These are phyloP conservation scores for Debaryomyces robertsiae DNA, from an alignment of 1,139 yeast genomes.

Conservation along the genomic window DNA sequence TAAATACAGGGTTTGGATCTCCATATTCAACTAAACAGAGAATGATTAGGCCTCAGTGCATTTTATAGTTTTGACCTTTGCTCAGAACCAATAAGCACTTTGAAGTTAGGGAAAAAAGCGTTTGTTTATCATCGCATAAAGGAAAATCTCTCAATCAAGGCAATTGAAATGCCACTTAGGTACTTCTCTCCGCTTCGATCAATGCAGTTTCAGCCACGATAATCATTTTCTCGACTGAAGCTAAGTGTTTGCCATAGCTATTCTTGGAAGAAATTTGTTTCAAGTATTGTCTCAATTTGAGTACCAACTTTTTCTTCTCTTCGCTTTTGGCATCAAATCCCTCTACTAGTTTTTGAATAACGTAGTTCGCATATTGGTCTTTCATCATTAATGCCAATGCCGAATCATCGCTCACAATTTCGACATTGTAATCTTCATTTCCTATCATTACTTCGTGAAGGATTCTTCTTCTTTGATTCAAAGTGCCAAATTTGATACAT, in stretches of 20 bases:
- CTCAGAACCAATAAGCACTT: too few relatives aligned
- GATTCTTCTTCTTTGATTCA: conserved; percentile 61
- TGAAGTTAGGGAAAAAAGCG: too few relatives aligned
- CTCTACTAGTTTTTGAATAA: conserved; percentile 90
- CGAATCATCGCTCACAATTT: conserved; percentile 53
- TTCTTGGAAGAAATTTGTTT: conserved; percentile 57
- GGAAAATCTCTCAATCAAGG: too few relatives aligned
- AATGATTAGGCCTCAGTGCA: too few relatives aligned
- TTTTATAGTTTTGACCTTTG: too few relatives aligned
- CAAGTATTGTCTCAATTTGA: conserved; percentile 62
- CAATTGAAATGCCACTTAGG: neutral
- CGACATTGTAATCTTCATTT: conserved; percentile 44
- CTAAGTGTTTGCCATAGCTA: conserved; percentile 79
- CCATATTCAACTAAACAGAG: too few relatives aligned
- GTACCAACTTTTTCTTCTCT: conserved; percentile 63
- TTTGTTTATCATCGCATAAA: too few relatives aligned
- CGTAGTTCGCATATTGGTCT: conserved; percentile 97
- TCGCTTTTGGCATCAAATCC: conserved; percentile 65
- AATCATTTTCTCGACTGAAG: conserved; percentile 80
- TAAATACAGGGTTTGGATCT: too few relatives aligned
- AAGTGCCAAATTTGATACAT: conserved; percentile 75
- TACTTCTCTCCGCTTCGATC: conserved; percentile 37
- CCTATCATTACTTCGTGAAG: conserved; percentile 62
- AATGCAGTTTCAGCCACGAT: conserved; percentile 55
- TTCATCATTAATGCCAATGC: conserved; percentile 88